Conservation (phyloP, 2,329 filamentous ascomycete species). For the Podosphaera fusca region DNA sequence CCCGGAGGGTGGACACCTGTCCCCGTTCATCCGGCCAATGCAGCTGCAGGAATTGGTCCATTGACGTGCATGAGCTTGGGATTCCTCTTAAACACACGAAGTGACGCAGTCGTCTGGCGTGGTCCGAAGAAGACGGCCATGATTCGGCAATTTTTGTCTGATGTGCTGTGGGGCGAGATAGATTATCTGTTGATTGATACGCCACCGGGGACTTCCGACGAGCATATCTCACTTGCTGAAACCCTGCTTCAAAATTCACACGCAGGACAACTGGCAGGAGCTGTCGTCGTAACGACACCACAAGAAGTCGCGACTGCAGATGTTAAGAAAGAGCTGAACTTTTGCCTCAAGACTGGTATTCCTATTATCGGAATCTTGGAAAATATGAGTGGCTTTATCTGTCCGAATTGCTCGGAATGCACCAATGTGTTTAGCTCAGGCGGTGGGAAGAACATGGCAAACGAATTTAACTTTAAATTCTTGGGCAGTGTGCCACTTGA, state of each 20-base stretch:
- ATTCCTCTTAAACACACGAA: slow-evolving; percentile 62
- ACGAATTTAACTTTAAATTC: slow-evolving; percentile 65
- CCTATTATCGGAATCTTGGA: slow-evolving; percentile 82
- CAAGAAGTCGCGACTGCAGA: slow-evolving; percentile 86
- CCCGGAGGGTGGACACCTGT: slow-evolving; percentile 86
- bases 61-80: slow-evolving; percentile 79
- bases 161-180: slow-evolving; percentile 70
- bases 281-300: slow-evolving; percentile 86
- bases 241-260: slow-evolving; percentile 44
- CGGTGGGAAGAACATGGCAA: slow-evolving; percentile 71
- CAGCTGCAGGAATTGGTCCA: slow-evolving; percentile 30
- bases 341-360: slow-evolving; percentile 62
- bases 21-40: slow-evolving; percentile 43
- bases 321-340: slow-evolving; percentile 68
- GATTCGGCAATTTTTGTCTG: slow-evolving; percentile 86
- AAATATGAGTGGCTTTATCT: slow-evolving; percentile 92
- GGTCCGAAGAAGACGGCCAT: slow-evolving; percentile 98
- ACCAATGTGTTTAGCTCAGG: slow-evolving; percentile 86
- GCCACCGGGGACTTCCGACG: slow-evolving; percentile 84
- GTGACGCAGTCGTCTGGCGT: slow-evolving; percentile 89
- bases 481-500: slow-evolving; percentile 79
- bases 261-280: slow-evolving; percentile 53
- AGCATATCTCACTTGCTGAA: slow-evolving; percentile 87
- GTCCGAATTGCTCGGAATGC: slow-evolving; percentile 57
- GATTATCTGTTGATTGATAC: slow-evolving; percentile 92